A percentile compares a stretch with the other conserved stretches of the same genome.
These are phyloP conservation scores for Salisapilia sapeloensis DNA, from an alignment of 352 stramenopile species.

Conservation along the genomic window DNA sequence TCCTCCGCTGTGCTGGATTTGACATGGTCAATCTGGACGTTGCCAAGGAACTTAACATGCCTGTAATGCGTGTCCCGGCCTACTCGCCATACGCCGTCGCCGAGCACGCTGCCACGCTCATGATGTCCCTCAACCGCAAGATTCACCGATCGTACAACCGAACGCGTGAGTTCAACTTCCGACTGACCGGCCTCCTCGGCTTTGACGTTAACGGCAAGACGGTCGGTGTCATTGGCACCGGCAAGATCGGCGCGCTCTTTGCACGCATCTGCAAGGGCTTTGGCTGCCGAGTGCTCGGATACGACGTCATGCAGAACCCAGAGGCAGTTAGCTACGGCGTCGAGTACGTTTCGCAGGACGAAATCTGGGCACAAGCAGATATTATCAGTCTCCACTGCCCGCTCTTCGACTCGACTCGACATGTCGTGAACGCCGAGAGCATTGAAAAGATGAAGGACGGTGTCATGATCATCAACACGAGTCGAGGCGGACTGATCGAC, in stretches of 20 bases:
- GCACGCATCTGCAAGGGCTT: conserved; percentile 18
- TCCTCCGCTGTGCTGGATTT: conserved; percentile 68
- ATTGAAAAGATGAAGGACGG: conserved; percentile 79
- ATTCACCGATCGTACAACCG: conserved; percentile 61
- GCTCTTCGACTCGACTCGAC: conserved; percentile 58
- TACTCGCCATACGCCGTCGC: conserved; percentile 74
- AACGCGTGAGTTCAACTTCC: conserved; percentile 61
- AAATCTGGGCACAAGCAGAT: conserved; percentile 47
- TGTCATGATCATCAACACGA: conserved; percentile 86
- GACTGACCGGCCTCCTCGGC: conserved; percentile 28
- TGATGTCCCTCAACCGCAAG: conserved; percentile 75
- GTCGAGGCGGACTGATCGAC: conserved; percentile 73
- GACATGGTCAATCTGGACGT: conserved; percentile 56
- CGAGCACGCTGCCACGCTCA: conserved; percentile 51
- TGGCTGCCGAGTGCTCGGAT: conserved; percentile 24
- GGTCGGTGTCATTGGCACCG: conserved; percentile 43
- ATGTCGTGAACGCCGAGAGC: conserved; percentile 70
- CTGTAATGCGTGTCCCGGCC: conserved; percentile 41
- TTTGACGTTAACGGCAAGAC: conserved; percentile 63
- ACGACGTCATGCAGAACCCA: conserved; percentile 41
- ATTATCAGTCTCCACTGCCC: conserved; percentile 83
- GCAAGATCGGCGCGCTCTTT: conserved; percentile 33
- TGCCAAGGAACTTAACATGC: conserved; percentile 35
- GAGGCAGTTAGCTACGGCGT: conserved; percentile 20
- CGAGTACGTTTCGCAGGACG: conserved; percentile 40